Evolutionary conservation across 805 yeast genomes (phyloP).

Genomic region (Starmera dryadoides): DNA sequence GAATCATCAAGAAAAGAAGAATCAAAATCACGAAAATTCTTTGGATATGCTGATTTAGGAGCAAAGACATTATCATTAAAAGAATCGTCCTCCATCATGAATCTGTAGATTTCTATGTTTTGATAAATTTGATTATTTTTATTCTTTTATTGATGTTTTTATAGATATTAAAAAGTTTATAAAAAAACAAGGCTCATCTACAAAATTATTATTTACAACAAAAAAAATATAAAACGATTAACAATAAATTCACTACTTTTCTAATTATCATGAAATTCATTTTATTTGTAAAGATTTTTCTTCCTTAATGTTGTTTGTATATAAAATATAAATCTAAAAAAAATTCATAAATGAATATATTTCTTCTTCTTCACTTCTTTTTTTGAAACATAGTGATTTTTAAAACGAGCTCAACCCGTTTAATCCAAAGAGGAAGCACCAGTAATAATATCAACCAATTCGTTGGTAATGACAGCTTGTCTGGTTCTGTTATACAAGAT

Average conservation of each 20-base stretch:
- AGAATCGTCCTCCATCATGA: too few relatives aligned
- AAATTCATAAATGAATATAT: background rate
- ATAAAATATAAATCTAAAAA: background rate
- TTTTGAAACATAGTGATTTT: too few relatives aligned
- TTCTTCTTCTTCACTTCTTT: background rate
- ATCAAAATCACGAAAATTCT: constrained; percentile 11
- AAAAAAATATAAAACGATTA: too few relatives aligned
- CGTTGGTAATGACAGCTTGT: constrained; percentile 99
- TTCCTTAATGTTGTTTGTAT: background rate
- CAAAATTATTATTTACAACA: too few relatives aligned
- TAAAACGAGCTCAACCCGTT: constrained; percentile 4
- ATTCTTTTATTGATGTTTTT: too few relatives aligned
- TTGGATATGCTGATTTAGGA: constrained; percentile 18
- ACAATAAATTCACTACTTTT: too few relatives aligned
- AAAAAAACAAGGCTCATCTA: too few relatives aligned
- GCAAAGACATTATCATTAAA: constrained; percentile 2
- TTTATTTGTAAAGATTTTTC: background rate
- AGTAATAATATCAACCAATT: constrained; percentile 97
- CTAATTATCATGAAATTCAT: constrained; percentile 2
- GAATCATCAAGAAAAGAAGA: constrained; percentile 13
- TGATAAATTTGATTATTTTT: too few relatives aligned
- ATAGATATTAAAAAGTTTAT: too few relatives aligned
- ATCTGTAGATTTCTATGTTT: too few relatives aligned
- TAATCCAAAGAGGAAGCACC: constrained; percentile 99
- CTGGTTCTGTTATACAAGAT: constrained; percentile 98